Conservation (phyloP, 2,329 filamentous ascomycete genomes). For the Aspergillus versicolor region DNA sequence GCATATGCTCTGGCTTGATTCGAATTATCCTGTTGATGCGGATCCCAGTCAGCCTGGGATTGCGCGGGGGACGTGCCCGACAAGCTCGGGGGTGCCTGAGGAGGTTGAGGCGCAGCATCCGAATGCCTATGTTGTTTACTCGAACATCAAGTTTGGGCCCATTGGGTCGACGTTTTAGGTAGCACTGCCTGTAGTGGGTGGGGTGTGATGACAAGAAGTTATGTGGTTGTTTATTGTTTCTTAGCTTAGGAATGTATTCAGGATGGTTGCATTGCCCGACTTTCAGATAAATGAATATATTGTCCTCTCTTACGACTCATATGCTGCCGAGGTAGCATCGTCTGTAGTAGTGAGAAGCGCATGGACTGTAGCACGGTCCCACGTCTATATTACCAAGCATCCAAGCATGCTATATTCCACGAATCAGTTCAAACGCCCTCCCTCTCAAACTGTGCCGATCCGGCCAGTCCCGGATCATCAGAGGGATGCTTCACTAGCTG, state of each 20-base stretch:
- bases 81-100: slow-evolving; percentile 52
- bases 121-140: slow-evolving; percentile 55
- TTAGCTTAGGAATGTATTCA: too few species aligned
- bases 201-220: too few species aligned
- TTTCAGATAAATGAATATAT: too few species aligned
- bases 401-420: background rate
- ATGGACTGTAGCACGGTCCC: too few species aligned
- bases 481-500: too few species aligned
- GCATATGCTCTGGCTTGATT: slow-evolving; percentile 76
- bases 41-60: slow-evolving; percentile 48
- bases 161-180: slow-evolving; percentile 52
- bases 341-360: too few species aligned
- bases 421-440: background rate
- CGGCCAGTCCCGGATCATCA: background rate
- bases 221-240: too few species aligned
- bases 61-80: slow-evolving; percentile 56
- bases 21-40: slow-evolving; percentile 56
- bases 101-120: slow-evolving; percentile 50
- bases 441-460: background rate
- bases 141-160: slow-evolving; percentile 60
- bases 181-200: too few species aligned
- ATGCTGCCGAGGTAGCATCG: too few species aligned
- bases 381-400: too few species aligned
- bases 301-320: too few species aligned
- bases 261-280: too few species aligned